Evolutionary conservation across 805 yeast genomes (phyloP), one percentile per base, ranked within the genome.

Genomic region (Nakazawaea populi): DNA sequence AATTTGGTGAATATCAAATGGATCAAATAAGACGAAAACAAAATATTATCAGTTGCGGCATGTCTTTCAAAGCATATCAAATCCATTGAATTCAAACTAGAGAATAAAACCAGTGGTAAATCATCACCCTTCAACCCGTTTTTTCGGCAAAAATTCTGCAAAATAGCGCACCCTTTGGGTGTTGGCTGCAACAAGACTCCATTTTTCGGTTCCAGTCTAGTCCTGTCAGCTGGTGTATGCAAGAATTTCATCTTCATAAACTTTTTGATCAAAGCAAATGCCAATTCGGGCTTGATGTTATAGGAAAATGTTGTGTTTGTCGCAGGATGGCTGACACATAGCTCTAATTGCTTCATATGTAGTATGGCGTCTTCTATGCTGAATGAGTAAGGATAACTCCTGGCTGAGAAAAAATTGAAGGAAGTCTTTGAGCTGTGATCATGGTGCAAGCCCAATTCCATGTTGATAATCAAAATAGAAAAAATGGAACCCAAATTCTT

Each of bases 161-260:
- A 65, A 0, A 89, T 60, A 0, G 89, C 83, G 6, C 89, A 81
- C 1, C 97, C 98, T 60, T 92, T 92, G 0, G 97, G 90, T 0
- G 97, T 89, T 4, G 96, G 96, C 61, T 92, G 97, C 31, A 89
- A 61, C 2, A 71, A 53, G 0, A 72, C 68, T 4, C 66, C 69
- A 0, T 60, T 66, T 47, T 75, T 75, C 5, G 83, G 73, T 41
- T 62, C 67, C 11, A 62, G 55, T 42, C 86, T 62, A 0, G 96
- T 89, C 58, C 92, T 70, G 55, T 86, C 90, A 3, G 79, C 77
- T 0, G 96, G 96, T 11, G 80, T 77, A 61, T 89, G 96, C 8
- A 89, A 56, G 1, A 89, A 65, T 55, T 80, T 82, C 0, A 88
- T 85, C 2, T 70, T 69, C 72, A 78, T 81, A 59, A 84, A 86